Evolutionary conservation across 805 yeast species (phyloP).

Genomic region (Candida ficus): DNA sequence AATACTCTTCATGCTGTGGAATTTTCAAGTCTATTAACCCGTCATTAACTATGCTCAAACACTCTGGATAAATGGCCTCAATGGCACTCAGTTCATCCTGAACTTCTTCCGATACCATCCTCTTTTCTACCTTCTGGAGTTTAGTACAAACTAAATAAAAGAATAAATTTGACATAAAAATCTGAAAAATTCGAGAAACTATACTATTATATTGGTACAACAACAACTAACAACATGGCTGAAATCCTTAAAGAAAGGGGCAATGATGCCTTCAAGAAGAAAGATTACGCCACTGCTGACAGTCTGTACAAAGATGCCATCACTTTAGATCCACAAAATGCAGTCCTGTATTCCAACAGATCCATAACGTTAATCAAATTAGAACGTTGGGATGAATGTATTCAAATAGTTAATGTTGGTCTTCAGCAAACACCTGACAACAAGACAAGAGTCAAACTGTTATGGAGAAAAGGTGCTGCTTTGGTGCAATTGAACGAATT

Average conservation of each 20-base stretch:
- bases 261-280: conserved; percentile 43
- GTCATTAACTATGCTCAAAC: conserved; percentile 34
- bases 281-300: conserved; percentile 46
- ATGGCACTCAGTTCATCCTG: conserved; percentile 76
- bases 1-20: conserved; percentile 59
- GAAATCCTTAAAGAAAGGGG: conserved; percentile 37
- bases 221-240: conserved; percentile 21
- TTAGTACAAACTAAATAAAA: no score
- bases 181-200: not conserved
- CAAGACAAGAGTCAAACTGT: conserved; percentile 40
- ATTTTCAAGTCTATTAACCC: conserved; percentile 40
- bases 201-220: not conserved
- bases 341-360: conserved; percentile 60
- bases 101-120: conserved; percentile 43
- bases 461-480: conserved; percentile 46
- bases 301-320: conserved; percentile 53
- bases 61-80: conserved; percentile 80
- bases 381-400: conserved; percentile 42
- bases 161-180: not conserved
- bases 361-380: conserved; percentile 61
- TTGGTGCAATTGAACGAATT: conserved; percentile 26
- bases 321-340: conserved; percentile 39
- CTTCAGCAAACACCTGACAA: conserved; percentile 27
- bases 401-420: conserved; percentile 47
- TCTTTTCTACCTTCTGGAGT: not conserved